Evolutionary conservation across 768 basidiomycete genomes (phyloP), one percentile per base, ranked within the genome.

Genomic region (Pulveroboletus ravenelii): DNA sequence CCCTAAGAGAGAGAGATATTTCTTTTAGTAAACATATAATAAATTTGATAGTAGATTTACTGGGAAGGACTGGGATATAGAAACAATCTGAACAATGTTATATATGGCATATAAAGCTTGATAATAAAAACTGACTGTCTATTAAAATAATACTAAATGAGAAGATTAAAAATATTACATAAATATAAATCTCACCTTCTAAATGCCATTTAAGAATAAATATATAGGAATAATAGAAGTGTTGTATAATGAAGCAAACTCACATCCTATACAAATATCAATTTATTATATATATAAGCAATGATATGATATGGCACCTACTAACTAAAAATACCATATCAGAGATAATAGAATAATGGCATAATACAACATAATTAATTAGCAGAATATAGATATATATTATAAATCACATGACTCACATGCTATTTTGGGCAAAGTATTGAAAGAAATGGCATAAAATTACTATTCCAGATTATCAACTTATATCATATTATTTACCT

Each of bases 91-190:
- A 5, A 43, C 1, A 20, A 44, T 18, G 31, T 44, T 5, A 31
- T 5, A 2, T 14, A 0, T 20, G 1, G 7, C 1, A 20, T 20
- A 18, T 36, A 15, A 5, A 15, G 2, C 0, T 9, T 31, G 1
- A 18, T 3, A 5, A 0, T 27, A 30, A 20, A 44, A 20, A 31
- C 42, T 15, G 1, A 44, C 42, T 6, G 9, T 15, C 30, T 44
- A 4, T 44, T 44, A 3, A 18, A 9, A 31, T 31, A 3, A 20
- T 6, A 6, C 25, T 44, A 2, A 20, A 10, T 20, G 17, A 3
- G 13, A 43, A 31, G 10, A 9, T 8, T 18, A 13, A 18, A 10
- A 3, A 6, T 6, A 20, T 10, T 1, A 20, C 5, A 31, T 6
- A 6, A 10, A 44, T 30, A 8, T 31, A 12, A 1, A 42, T 20